Base-by-base conservation (phyloP, 768 basidiomycete genomes). In the Dioszegia hungarica region DNA sequence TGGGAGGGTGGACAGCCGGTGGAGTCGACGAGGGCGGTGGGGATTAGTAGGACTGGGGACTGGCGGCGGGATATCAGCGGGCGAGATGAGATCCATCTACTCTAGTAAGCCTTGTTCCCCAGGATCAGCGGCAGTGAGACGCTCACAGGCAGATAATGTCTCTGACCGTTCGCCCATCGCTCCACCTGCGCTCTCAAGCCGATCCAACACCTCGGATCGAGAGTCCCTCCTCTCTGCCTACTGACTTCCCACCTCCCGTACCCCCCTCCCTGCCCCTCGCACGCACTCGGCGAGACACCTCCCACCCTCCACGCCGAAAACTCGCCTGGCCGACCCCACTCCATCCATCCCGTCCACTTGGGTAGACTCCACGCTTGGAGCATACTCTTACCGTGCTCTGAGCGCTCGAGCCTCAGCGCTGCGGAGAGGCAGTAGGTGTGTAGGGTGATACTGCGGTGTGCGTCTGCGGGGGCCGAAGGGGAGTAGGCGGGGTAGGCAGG, bases 361-460 rank as follows among this genome's bases (percentile, higher is more conserved):
- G 66, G 66, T 17, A 68, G 33, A 56, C 54, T 57, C 57, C 61
- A 64, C 25, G 25, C 40, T 14, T 62, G 38, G 34, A 68, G 47
- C 40, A 64, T 45, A 2, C 24, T 25, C 41, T 59, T 50, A 15
- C 55, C 57, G 39, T 68, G 56, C 12, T 45, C 38, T 9, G 33
- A 56, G 2, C 31, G 37, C n/a, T 58, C 48, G 10, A 57, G 59
- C 3, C 29, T 17, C 6, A 50, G 14, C 11, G 58, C 54, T 5
- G 33, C 17, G 28, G 45, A 28, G 27, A 67, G 54, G 44, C 62
- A 67, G 33, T 64, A 67, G 2, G 48, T 20, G 43, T 67, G 66
- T 14, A 67, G 58, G 2, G 49, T 22, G 25, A 44, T 8, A 34
- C 29, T 31, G 12, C 5, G 31, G 28, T 8, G 24, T 37, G 9